Percentiles rank a stretch among this genome's conserved stretches.
Conservation (phyloP, 2,329 filamentous ascomycete species). For the Cladosporium austrohemisphaericum region DNA sequence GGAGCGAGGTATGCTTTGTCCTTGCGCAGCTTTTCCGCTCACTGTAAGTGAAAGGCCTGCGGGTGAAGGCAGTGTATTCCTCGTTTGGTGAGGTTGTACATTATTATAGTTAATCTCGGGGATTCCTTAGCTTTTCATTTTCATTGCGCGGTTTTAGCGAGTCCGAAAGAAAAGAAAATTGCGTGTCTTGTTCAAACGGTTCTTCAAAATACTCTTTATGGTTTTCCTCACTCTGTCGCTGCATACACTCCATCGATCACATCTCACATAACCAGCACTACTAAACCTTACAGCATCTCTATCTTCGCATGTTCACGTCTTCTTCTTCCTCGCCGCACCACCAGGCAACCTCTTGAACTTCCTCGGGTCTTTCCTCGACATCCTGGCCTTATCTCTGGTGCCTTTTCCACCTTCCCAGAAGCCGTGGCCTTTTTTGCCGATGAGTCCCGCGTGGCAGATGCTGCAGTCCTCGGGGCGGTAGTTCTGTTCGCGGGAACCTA, state of each 20-base stretch:
- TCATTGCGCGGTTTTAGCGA: slow-evolving; percentile 9
- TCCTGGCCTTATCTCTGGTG: slow-evolving; percentile 65
- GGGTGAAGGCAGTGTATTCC: no score
- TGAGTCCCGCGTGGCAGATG: slow-evolving; percentile 66
- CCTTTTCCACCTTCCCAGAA: slow-evolving; percentile 83
- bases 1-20: no score
- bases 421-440: slow-evolving; percentile 63
- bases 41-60: no score
- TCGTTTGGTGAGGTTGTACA: slow-evolving; percentile 1
- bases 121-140: background rate
- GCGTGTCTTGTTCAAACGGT: no score
- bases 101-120: background rate
- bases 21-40: no score
- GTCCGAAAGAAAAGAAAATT: no score
- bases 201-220: no score
- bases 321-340: slow-evolving; percentile 8
- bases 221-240: no score
- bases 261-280: background rate
- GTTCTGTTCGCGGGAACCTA: slow-evolving; percentile 67
- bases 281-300: background rate
- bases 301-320: background rate
- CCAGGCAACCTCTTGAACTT: slow-evolving; percentile 54
- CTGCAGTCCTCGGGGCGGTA: slow-evolving; percentile 72
- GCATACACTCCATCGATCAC: background rate
- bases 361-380: slow-evolving; percentile 71